These are phyloP conservation scores for Magnusiomyces clavatus DNA, from an alignment of 1,139 yeast species.

Conservation along the genomic window DNA sequence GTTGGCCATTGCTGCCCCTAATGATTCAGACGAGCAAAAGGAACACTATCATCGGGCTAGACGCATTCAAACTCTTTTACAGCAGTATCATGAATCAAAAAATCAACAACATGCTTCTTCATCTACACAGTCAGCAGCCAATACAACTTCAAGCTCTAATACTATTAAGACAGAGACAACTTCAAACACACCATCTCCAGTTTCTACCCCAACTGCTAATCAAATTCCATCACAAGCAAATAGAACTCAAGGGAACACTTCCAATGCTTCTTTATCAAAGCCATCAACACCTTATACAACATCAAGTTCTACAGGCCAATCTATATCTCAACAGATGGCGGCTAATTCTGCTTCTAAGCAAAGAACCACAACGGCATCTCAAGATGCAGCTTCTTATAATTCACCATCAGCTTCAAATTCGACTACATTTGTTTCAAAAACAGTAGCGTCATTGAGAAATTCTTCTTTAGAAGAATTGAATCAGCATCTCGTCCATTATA, in stretches of 20 bases:
- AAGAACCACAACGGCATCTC: not conserved
- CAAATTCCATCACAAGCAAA: not conserved
- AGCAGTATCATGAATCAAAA: slow-evolving; percentile 9
- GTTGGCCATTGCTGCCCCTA: slow-evolving; percentile 9
- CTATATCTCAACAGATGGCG: slow-evolving; percentile 1
- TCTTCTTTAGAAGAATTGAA: slow-evolving; percentile 1
- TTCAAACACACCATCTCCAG: slow-evolving; percentile 2
- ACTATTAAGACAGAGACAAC: not conserved
- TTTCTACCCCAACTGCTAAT: not conserved
- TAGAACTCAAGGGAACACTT: not conserved
- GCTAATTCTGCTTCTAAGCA: not conserved
- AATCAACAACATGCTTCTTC: slow-evolving; percentile 10
- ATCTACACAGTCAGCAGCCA: slow-evolving; percentile 6
- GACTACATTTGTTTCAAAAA: not conserved
- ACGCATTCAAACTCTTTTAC: slow-evolving; percentile 12
- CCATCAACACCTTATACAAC: not conserved
- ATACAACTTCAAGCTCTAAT: not conserved
- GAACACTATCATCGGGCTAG: slow-evolving; percentile 15
- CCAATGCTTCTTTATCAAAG: not conserved
- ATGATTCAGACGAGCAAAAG: slow-evolving; percentile 8
- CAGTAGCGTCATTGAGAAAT: not conserved
- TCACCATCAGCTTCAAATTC: not conserved
- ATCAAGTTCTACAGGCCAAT: not conserved
- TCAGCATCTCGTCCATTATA: slow-evolving; percentile 20
- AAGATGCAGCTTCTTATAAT: not conserved